Evolutionary conservation across 371 early-diverging fungal species (phyloP).

Genomic region (Gilbertella persicaria): DNA sequence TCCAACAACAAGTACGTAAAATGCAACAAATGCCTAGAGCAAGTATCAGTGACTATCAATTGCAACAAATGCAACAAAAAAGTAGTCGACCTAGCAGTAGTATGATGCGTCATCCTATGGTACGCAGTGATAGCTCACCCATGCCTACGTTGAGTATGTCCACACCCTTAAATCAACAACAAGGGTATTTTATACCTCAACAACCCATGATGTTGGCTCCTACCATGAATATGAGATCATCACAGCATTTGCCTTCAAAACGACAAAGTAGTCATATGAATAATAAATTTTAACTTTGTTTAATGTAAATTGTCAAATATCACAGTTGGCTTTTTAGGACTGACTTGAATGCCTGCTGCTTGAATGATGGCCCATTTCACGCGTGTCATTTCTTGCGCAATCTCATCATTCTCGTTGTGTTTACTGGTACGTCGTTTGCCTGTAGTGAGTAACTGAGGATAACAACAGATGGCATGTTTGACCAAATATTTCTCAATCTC

Average conservation of each 20-base stretch:
- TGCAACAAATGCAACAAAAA: slow-evolving; percentile 10
- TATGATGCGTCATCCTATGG: slow-evolving; percentile 8
- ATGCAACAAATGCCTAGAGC: slow-evolving; percentile 30
- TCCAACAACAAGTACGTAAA: slow-evolving; percentile 31
- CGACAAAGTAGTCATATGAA: slow-evolving; percentile 9
- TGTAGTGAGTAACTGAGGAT: slow-evolving; percentile 47
- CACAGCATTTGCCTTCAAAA: slow-evolving; percentile 10
- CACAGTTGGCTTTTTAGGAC: neutral
- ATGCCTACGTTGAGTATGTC: slow-evolving; percentile 24
- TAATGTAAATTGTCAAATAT: neutral
- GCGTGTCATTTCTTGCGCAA: slow-evolving; percentile 27
- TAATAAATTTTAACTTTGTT: slow-evolving; percentile 4
- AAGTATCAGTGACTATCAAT: slow-evolving; percentile 23
- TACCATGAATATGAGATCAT: slow-evolving; percentile 12
- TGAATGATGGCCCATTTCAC: slow-evolving; percentile 33
- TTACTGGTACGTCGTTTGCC: slow-evolving; percentile 36
- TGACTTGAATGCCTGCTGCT: slow-evolving; percentile 25
- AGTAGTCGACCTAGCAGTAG: slow-evolving; percentile 7
- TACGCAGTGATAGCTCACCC: slow-evolving; percentile 17
- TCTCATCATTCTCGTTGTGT: slow-evolving; percentile 17
- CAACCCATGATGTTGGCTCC: slow-evolving; percentile 17
- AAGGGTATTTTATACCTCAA: neutral
- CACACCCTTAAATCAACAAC: slow-evolving; percentile 14
- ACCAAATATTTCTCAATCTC: slow-evolving; percentile 50
- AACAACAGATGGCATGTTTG: slow-evolving; percentile 56